Base-by-base conservation (phyloP, 139 green algal genomes). In the Spirogloea muscicola region DNA sequence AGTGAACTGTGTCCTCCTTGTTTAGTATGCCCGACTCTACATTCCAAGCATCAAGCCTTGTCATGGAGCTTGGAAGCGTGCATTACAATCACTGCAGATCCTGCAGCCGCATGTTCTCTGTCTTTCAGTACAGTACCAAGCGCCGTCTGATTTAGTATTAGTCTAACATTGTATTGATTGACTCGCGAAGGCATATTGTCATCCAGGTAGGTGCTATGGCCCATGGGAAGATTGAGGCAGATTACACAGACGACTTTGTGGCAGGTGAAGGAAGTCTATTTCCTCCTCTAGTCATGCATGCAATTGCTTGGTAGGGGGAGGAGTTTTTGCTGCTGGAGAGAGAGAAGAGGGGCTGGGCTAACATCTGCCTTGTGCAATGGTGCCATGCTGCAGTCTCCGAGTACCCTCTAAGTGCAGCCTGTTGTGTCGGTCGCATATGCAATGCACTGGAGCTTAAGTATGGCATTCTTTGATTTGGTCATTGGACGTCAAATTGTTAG, bases 371-470 rank as follows among this genome's bases (percentile, higher is more conserved):
- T n/a, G n/a, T n/a, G n/a, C n/a, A n/a, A n/a, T n/a, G n/a, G n/a
- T n/a, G n/a, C n/a, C n/a, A n/a, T n/a, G n/a, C n/a, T 6, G 90
- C 85, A 36, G 86, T 98, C n/a, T 91, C 83, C 0, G 82, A 96
- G 79, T 98, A 93, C 74, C 88, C 93, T 2, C 85, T 98, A 7
- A 91, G 81, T 31, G 93, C 91, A 3, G 93, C 93, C 0, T 97
- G 92, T 78, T 91, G 84, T 49, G 39, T 97, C 1, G 75, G 80
- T 0, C 80, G 89, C 3, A 93, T 98, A 41, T 96, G 90, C 1
- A 95, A 92, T 39, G 85, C 92, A 0, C 83, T 97, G 49, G 93
- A 98, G 58, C 65, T 87, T 40, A 91, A 93, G 66, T 97, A 89
- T 87, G 75, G 82, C 39, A 91, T 97, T 37, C 82, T 91, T n/a